Evolutionary conservation across 1,284 basidiomycete genomes (phyloP).

Genomic region (Flammula alnicola): DNA sequence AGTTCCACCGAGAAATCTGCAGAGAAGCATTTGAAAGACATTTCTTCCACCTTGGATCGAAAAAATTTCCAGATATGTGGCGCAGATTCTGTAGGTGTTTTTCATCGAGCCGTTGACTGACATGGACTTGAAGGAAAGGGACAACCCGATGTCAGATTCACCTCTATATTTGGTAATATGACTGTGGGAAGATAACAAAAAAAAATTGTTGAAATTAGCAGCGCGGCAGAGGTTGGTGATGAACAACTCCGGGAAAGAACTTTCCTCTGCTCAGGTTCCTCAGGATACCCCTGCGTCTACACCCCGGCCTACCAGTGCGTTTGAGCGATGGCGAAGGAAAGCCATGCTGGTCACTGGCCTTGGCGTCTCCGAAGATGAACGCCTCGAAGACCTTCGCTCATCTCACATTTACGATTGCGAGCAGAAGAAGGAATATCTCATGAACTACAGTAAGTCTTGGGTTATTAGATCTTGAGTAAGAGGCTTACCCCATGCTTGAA

Average conservation of each 20-base stretch:
- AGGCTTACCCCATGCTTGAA: no score
- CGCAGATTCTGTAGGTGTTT: no score
- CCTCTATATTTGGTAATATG: constrained; percentile 5
- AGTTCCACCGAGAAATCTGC: constrained; percentile 13
- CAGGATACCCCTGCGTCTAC: constrained; percentile 14
- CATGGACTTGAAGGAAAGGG: not conserved
- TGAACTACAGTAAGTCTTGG: constrained; percentile 51
- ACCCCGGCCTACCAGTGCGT: constrained; percentile 35
- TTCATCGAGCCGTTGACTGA: no score
- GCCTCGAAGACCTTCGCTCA: constrained; percentile 45
- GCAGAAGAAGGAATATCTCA: constrained; percentile 60
- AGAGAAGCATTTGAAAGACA: not conserved
- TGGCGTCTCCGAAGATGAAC: constrained; percentile 58
- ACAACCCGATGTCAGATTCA: not conserved
- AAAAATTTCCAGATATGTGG: not conserved
- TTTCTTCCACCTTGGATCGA: not conserved
- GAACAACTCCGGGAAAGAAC: constrained; percentile 31
- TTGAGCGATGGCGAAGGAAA: constrained; percentile 59
- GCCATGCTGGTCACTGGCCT: constrained; percentile 59
- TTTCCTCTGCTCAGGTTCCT: constrained; percentile 21
- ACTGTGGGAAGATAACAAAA: constrained; percentile 21
- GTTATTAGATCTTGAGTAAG: no score
- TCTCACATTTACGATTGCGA: constrained; percentile 56
- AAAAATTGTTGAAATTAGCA: constrained; percentile 17
- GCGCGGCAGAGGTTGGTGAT: constrained; percentile 24